Evolutionary conservation across 768 basidiomycete genomes (phyloP), one percentile per base, ranked within the genome.

Genomic region (Tylopilus sp.): DNA sequence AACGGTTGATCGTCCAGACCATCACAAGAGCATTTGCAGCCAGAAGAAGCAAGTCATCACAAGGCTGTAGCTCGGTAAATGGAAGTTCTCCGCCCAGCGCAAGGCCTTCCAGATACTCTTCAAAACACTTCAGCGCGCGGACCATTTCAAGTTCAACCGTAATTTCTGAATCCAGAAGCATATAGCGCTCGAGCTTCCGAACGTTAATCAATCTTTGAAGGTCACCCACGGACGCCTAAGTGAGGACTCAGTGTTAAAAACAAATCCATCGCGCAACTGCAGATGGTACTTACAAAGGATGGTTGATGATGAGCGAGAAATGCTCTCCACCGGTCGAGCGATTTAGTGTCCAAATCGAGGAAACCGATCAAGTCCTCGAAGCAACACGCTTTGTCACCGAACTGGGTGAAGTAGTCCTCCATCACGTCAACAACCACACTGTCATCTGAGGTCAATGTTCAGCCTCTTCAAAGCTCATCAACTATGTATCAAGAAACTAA

Each of bases 331-430:
- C 73, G 71, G 5, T 69, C 51, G 12, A 79, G 69, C 28, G 78
- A 76, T 13, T 78, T 73, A 45, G 69, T 77, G 22, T 78, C 71
- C 14, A 88, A 69, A 9, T 62, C 63, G 50, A 86, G 68, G 64
- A 87, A 92, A 4, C 84, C 82, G 58, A 78, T 78, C 36, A 96
- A 72, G 61, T 97, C 94, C 70, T 95, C 93, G 53, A 84, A 90
- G 67, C 91, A 92, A 68, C 89, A 92, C 6, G 86, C 76, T 69
- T 93, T 96, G 67, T 85, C 83, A 28, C 89, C 86, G 60, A 92
- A 82, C 53, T 73, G 74, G 36, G 80, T 72, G 63, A 92, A 84
- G 68, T 95, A 96, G 44, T 76, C 70, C 61, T 82, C 74, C 63
- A 93, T 71, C 50, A 86, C 72, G 12, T 68, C 62, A 29, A 79